Conservation (phyloP, 2,329 filamentous ascomycete genomes). For the Reticulascus tulasneorum region DNA sequence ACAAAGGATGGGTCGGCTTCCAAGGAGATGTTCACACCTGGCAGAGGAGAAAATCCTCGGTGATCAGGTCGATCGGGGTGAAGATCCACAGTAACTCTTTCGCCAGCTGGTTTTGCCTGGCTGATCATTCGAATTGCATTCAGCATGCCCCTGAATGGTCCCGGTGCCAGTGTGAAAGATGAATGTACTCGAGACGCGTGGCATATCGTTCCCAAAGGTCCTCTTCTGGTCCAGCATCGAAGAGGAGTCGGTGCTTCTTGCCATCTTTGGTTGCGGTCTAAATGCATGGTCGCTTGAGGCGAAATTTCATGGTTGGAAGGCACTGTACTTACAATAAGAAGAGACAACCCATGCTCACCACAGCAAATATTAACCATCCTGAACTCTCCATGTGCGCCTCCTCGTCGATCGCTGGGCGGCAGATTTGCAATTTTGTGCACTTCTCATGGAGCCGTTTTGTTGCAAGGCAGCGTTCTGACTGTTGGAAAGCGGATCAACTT, state of each 20-base stretch:
- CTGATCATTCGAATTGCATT: conserved; percentile 45
- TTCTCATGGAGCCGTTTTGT: conserved; percentile 36
- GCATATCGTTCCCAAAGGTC: conserved; percentile 47
- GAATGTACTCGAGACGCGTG: conserved; percentile 41
- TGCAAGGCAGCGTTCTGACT: conserved; percentile 37
- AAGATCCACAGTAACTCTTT: conserved; percentile 39
- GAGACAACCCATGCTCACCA: conserved; percentile 49
- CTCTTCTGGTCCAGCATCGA: conserved; percentile 51
- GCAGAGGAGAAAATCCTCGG: conserved; percentile 37
- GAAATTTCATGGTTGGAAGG: too few species aligned
- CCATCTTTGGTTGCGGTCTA: conserved; percentile 41
- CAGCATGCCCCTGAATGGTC: conserved; percentile 51
- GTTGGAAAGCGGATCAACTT: conserved; percentile 48
- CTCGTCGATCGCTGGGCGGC: conserved; percentile 29
- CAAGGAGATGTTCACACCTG: conserved; percentile 38
- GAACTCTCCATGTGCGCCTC: conserved; percentile 38
- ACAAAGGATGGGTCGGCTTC: conserved; percentile 49
- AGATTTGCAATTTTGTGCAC: conserved; percentile 32
- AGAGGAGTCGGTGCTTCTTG: conserved; percentile 42
- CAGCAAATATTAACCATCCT: conserved; percentile 48
- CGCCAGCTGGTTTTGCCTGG: conserved; percentile 23
- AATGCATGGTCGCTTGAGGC: too few species aligned
- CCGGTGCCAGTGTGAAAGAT: conserved; percentile 52
- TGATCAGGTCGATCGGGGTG: conserved; percentile 49
- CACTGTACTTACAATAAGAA: conserved; percentile 43